Percentiles rank a stretch among this genome's conserved stretches.
Evolutionary conservation across 208 protist species (phyloP).

Genomic region (Trichomonas gallinae): DNA sequence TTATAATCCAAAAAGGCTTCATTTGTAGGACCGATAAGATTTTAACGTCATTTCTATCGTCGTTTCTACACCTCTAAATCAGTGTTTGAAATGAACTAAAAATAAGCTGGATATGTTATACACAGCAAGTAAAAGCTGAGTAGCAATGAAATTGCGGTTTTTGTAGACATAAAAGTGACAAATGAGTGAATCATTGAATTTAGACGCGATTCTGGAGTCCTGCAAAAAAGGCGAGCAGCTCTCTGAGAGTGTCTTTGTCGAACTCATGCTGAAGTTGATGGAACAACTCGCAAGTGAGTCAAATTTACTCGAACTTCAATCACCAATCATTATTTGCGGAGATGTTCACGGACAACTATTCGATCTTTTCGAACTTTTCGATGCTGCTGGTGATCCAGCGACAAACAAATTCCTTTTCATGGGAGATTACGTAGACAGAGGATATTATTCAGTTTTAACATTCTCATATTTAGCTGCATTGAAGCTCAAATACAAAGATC

Average conservation of each 20-base stretch:
- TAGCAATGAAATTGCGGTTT: background rate
- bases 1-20: too few relatives aligned
- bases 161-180: background rate
- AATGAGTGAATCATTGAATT: background rate
- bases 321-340: conserved; percentile 34
- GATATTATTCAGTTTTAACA: background rate
- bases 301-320: conserved; percentile 31
- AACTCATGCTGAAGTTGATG: background rate
- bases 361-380: conserved; percentile 20
- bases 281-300: conserved; percentile 13
- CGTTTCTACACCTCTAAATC: too few relatives aligned
- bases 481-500: conserved; percentile 54
- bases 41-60: too few relatives aligned
- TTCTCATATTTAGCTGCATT: background rate
- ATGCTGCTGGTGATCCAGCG: background rate
- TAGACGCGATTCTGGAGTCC: background rate
- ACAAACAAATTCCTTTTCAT: background rate
- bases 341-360: conserved; percentile 25
- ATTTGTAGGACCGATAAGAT: too few relatives aligned
- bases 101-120: too few relatives aligned
- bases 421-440: conserved; percentile 20
- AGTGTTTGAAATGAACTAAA: too few relatives aligned
- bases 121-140: too few relatives aligned
- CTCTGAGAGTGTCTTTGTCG: background rate
- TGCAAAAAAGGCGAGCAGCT: background rate